Base-by-base conservation (phyloP, 495 filamentous ascomycete species). In the Podospora comata region DNA sequence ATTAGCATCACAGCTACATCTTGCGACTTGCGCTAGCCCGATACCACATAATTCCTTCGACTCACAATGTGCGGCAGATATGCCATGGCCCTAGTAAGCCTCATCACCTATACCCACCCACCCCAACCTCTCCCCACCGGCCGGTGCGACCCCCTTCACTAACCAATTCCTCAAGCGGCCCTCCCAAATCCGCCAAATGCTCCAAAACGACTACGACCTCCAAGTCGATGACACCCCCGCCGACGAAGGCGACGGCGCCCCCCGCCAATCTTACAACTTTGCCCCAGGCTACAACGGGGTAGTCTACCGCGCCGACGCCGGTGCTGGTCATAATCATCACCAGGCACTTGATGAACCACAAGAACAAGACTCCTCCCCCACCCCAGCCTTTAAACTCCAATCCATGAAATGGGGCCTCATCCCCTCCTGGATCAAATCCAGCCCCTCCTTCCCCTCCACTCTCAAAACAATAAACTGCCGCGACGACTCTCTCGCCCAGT, bases 401-500 rank as follows among this genome's bases (percentile, higher is more conserved):
- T 84, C 90, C 32, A 97, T 96, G 91, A 92, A 91, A 83, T 97
- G 93, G 93, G 93, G 92, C 71, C 73, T 80, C 28, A 62, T 79
- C 34, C 79, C 78, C 48, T 79, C 68, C 65, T 80, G 79, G 79
- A 76, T 75, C 26, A 76, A 73, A 63, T 69, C 67, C 48, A 74
- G 67, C 65, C 74, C 92, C 0, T 87, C 91, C 76, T 96, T 94
- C 70, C 82, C 85, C 26, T 87, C 90, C 2, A 80, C 91, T 75
- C 82, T 94, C 83, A 91, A 89, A 72, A 96, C 92, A 0, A 99
- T 98, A 75, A 99, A 99, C 77, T 97, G 93, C 77, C 90, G 95
- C 26, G 93, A 94, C 74, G 95, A 97, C 78, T 95, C 92, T 3
- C 80, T 99, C 5, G 80, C 85, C 1, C 85, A 90, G 7, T 85